phyloP scores from a whole-genome alignment of 2,329 filamentous ascomycete genomes.

The Aureobasidium sp. region DNA sequence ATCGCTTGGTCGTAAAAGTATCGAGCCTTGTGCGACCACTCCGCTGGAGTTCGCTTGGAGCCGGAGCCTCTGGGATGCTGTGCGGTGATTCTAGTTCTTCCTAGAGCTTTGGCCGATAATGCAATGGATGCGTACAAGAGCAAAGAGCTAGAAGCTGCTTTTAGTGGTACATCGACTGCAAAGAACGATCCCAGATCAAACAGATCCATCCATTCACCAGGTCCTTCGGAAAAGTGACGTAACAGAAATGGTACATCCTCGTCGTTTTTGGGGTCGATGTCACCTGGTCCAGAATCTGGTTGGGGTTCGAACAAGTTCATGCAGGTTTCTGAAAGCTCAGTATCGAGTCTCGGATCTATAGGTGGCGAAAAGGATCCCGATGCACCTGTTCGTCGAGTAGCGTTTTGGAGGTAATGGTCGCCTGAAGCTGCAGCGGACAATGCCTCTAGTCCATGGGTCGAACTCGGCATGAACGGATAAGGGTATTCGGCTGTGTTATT shows the following conservation, averaged over 20 bases:
- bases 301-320: not conserved
- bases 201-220: constrained; percentile 52
- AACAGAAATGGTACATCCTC: constrained; percentile 50
- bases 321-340: constrained; percentile 10
- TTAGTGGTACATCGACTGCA: constrained; percentile 49
- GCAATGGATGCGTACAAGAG: constrained; percentile 49
- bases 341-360: constrained; percentile 33
- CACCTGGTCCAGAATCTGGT: not conserved
- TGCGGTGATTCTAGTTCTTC: constrained; percentile 32
- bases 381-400: constrained; percentile 8
- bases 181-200: constrained; percentile 52
- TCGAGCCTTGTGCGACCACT: constrained; percentile 51
- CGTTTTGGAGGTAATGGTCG: constrained; percentile 22
- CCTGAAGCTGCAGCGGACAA: constrained; percentile 44
- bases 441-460: constrained; percentile 45
- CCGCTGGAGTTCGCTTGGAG: constrained; percentile 24
- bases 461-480: not conserved
- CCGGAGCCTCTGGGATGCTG: constrained; percentile 1
- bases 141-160: constrained; percentile 41
- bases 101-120: constrained; percentile 52
- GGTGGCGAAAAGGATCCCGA: constrained; percentile 29
- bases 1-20: constrained; percentile 48
- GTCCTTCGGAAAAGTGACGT: constrained; percentile 50
- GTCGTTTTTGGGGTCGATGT: constrained; percentile 24
- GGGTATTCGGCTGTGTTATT: not conserved